Base-by-base conservation (phyloP, 192 early-diverging fungal genomes). In the Coemansia reversa region DNA sequence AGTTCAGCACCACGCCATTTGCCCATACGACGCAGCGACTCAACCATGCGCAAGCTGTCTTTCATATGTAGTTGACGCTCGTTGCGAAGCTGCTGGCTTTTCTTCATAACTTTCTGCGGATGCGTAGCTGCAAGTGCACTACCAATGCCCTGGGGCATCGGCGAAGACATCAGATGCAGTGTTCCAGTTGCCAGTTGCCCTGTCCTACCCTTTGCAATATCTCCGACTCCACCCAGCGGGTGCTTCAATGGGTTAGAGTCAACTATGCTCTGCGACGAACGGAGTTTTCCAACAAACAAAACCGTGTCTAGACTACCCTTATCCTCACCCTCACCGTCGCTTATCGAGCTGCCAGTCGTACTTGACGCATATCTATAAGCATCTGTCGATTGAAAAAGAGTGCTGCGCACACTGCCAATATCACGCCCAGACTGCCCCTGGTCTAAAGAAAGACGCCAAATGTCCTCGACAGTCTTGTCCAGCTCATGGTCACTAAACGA, bases 11-110 rank as follows among this genome's bases (percentile, higher is more conserved):
- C 65, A 29, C 65, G 72, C 67, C 60, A 63, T 55, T 80, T 80
- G 48, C 72, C 77, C 77, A 80, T 80, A 42, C 72, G 76, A 23
- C 71, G 67, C 42, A 79, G 65, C 6, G 76, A 70, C 63, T 74
- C 76, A n/a, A 79, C 65, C 76, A 79, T 79, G 5, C 72, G 72
- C 64, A 63, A 6, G 64, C 60, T 66, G 12, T 74, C 72, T 39
- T 70, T 70, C 33, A 39, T 28, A 39, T 65, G 66, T n/a, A 57
- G 12, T 12, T 51, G 30, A 1, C 55, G 65, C 30, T 69, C 70
- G 18, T 20, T 62, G 11, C 72, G 66, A 52, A 35, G 57, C 51
- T 68, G 61, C 55, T 75, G 67, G 27, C 60, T 79, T 61, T 54
- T 66, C 54, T 79, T 79, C 66, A 69, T 68, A 20, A 79, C 61